phyloP scores from a whole-genome alignment of 164 flowering plant species.

The Cinnamomum chago region DNA sequence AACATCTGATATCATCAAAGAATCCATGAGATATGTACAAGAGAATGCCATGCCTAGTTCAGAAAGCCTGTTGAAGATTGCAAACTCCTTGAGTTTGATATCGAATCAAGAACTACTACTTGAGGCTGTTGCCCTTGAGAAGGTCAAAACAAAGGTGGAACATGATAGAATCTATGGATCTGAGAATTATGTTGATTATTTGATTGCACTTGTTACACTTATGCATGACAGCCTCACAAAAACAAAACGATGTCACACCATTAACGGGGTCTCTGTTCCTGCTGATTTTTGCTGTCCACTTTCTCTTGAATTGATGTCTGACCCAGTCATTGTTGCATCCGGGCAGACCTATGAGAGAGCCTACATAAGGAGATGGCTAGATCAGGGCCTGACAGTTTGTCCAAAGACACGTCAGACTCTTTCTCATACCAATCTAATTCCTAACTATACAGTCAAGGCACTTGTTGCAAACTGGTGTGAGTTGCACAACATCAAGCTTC shows the following conservation, averaged over 20 bases:
- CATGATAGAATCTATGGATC: conserved; percentile 29
- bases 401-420: conserved; percentile 69
- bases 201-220: conserved; percentile 44
- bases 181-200: conserved; percentile 33
- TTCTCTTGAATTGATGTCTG: conserved; percentile 76
- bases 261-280: conserved; percentile 53
- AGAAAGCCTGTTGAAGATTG: conserved; percentile 40
- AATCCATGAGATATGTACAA: conserved; percentile 45
- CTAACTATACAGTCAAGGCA: conserved; percentile 85
- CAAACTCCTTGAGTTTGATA: conserved; percentile 44
- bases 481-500: conserved; percentile 42
- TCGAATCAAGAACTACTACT: conserved; percentile 59
- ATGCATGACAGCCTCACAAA: conserved; percentile 54
- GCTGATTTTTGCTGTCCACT: conserved; percentile 76
- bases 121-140: conserved; percentile 74
- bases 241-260: conserved; percentile 28
- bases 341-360: conserved; percentile 89
- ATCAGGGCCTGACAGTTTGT: conserved; percentile 57
- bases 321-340: conserved; percentile 89
- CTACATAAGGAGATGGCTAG: conserved; percentile 84
- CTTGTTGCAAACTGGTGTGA: conserved; percentile 78
- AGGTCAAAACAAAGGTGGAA: conserved; percentile 52
- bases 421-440: conserved; percentile 63
- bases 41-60: conserved; percentile 33
- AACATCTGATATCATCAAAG: conserved; percentile 42